Conservation (phyloP, 1,284 basidiomycete genomes). For the Puccinia polysora region DNA sequence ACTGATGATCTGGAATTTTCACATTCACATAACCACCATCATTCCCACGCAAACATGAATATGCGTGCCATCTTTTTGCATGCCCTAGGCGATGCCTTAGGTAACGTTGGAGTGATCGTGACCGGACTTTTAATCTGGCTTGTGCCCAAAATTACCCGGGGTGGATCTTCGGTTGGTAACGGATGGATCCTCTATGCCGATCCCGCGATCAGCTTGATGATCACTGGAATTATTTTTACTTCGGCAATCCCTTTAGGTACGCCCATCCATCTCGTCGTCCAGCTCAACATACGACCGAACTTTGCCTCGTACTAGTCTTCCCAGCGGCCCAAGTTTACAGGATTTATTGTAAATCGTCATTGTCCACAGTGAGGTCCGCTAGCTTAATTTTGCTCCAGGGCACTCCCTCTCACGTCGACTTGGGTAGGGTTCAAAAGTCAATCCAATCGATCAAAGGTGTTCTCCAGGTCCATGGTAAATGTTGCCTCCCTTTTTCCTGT, state of each 20-base stretch:
- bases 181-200: slow-evolving; percentile 76
- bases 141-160: slow-evolving; percentile 18
- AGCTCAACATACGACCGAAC: not conserved
- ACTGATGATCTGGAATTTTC: slow-evolving; percentile 45
- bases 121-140: slow-evolving; percentile 91
- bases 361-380: slow-evolving; percentile 73
- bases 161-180: not conserved
- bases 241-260: slow-evolving; percentile 85
- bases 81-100: slow-evolving; percentile 91
- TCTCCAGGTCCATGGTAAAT: slow-evolving; percentile 71
- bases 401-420: slow-evolving; percentile 79
- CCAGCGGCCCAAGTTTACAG: too few species aligned
- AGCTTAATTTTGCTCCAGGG: slow-evolving; percentile 96
- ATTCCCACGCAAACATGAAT: slow-evolving; percentile 75
- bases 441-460: slow-evolving; percentile 81
- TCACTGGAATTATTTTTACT: slow-evolving; percentile 94
- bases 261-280: slow-evolving; percentile 48
- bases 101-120: slow-evolving; percentile 94
- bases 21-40: slow-evolving; percentile 45
- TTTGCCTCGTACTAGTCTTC: slow-evolving; percentile 45
- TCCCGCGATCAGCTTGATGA: slow-evolving; percentile 86
- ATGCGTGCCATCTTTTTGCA: slow-evolving; percentile 92
- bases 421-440: slow-evolving; percentile 75
- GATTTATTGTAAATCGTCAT: too few species aligned
- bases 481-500: not conserved